Base-by-base conservation (phyloP, 495 filamentous ascomycete genomes). In the Penicillium waksmanii region DNA sequence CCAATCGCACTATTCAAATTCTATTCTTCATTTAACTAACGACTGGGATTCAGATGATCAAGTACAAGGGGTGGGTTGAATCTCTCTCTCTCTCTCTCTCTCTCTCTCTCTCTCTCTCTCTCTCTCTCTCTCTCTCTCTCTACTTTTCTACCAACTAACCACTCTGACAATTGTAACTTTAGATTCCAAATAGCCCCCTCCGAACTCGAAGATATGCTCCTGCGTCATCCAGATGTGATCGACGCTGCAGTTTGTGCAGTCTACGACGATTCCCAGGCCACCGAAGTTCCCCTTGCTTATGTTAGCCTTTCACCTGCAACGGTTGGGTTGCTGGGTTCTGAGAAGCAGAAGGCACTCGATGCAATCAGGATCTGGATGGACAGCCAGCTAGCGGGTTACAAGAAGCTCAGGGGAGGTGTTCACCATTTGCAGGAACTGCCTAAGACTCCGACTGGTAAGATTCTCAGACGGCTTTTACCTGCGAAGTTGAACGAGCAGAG, bases 151-250 rank as follows among this genome's bases (percentile, higher is more conserved):
- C 43, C 17, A 43, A 36, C 55, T 51, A 34, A 52, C 23, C 36
- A 15, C 43, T 4, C 5, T 15, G 17, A 36, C 23, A 43, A 7
- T 9, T 31, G 6, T 31, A 44, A 44, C 42, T 54, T 18, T 44
- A 61, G 89, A 19, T 89, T 90, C 71, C 91, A 93, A 70, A 87
- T 95, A 17, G 88, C 90, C 3, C 90, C 91, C 0, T 89, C 90
- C 0, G 91, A 95, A 72, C 77, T 95, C 1, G 91, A 95, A 68
- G 84, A 82, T 3, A 66, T 90, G 3, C 77, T 96, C 12, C 71
- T 93, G 3, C 81, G 84, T 11, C 84, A 93, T 70, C 72, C 76
- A 6, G 77, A 85, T 13, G 77, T 95, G 13, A 77, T 82, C 5
- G 91, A 95, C 62, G 87, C 82, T 1, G 90, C 88, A 12, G 89